Evolutionary conservation across 2,329 filamentous ascomycete genomes (phyloP), one percentile per base, ranked within the genome.

Genomic region (Anthostomella pinea): DNA sequence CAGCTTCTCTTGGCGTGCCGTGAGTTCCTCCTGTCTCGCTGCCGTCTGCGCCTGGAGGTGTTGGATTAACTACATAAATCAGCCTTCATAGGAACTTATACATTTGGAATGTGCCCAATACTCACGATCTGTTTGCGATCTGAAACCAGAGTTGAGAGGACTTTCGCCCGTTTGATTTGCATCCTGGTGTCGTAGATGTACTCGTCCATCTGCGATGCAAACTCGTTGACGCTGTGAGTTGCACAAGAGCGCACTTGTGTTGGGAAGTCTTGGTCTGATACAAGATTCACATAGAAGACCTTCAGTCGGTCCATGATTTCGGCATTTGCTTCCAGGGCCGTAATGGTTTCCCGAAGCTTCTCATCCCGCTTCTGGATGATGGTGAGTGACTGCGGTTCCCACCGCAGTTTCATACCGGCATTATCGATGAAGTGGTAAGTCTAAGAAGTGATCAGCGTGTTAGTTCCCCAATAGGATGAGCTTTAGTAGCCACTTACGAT

Each of bases 291-390:
- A 31, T 58, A 57, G 27, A 51, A 57, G 3, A 19, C 28, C 8
- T 28, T 17, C 6, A 58, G 39, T 1, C 38, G 45, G 4, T 30
- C 37, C 4, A 66, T 40, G 5, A 64, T 51, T 13, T 62, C 49
- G 2, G 47, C 33, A 34, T 66, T 65, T 0, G 54, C 41, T 20
- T 61, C 47, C 1, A 65, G 22, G 2, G 58, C 34, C 53, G 61
- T 62, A 15, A 57, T 43, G 2, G 49, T 51, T 27, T 59, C 53
- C 21, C 54, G 59, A 3, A 47, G 46, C 35, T 60, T 53, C 15
- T 67, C 63, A 33, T 59, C 51, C 15, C 49, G 48, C 26, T 39
- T 45, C 31, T 65, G 62, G 14, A 64, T 34, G 16, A 45, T 38
- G 37, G 62, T 57, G 3, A 65, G 46, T 27, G 62, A 28, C 2